These are phyloP conservation scores for Myrica gale DNA, from an alignment of 306 rosid genomes.

Conservation along the genomic window DNA sequence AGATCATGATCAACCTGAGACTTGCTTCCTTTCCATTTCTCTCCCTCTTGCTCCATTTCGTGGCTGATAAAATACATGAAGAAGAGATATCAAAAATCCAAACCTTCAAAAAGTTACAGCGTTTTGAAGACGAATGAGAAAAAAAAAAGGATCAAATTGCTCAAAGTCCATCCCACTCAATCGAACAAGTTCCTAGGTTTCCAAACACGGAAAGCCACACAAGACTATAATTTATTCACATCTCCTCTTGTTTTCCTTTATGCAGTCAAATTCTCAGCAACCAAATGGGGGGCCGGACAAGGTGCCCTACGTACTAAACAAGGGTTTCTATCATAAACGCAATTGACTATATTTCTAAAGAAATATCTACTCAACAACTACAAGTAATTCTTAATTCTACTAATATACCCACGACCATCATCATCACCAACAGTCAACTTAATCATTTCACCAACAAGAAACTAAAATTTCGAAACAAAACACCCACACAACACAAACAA, in stretches of 20 bases:
- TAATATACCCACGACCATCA: background rate
- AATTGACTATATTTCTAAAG: background rate
- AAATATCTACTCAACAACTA: background rate
- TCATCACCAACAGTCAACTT: background rate
- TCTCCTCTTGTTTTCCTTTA: background rate
- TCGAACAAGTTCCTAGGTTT: background rate
- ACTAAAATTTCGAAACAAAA: background rate
- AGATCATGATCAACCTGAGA: constrained; percentile 38
- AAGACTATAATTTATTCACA: background rate
- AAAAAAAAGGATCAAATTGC: constrained; percentile 20
- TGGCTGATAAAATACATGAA: constrained; percentile 50
- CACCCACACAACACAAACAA: background rate
- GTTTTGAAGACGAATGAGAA: background rate
- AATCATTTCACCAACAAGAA: background rate
- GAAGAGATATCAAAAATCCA: constrained; percentile 41
- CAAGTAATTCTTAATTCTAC: background rate
- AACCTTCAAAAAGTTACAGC: constrained; percentile 10
- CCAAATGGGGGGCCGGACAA: background rate
- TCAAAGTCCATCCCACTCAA: background rate
- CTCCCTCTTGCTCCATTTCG: constrained; percentile 46
- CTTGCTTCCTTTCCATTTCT: constrained; percentile 39
- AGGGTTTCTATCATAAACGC: background rate
- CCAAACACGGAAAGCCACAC: background rate
- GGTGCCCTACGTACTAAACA: background rate
- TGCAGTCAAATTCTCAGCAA: background rate